A percentile compares a stretch with the other conserved stretches of the same genome.
These are phyloP conservation scores for Paramecium primaurelia DNA, from an alignment of 73 alveolate genomes.

Conservation along the genomic window DNA sequence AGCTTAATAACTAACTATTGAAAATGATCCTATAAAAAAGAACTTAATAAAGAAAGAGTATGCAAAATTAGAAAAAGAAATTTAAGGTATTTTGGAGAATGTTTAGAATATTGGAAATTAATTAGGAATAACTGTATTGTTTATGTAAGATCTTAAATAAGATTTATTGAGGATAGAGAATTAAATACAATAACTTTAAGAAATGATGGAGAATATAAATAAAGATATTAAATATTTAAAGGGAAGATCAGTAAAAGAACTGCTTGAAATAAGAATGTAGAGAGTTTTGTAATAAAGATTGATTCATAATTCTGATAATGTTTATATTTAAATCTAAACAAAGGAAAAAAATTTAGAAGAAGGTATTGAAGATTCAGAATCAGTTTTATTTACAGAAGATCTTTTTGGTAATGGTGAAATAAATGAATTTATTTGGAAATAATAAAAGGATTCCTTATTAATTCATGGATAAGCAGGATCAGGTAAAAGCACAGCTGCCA, in stretches of 20 bases:
- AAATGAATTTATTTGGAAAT: not conserved
- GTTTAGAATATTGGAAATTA: not conserved
- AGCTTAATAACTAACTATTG: not conserved
- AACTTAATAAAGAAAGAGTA: not conserved
- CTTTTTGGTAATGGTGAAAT: not conserved
- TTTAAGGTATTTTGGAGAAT: not conserved
- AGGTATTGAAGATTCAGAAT: not conserved
- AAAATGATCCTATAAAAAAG: not conserved
- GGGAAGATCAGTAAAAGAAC: not conserved
- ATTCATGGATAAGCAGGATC: constrained; percentile 30
- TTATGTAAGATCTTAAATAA: not conserved
- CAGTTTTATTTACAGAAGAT: not conserved
- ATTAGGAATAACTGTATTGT: not conserved
- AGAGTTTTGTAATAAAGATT: not conserved
- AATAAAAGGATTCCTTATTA: not conserved
- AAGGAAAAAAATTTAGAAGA: not conserved
- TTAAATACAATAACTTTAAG: not conserved
- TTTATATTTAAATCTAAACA: not conserved
- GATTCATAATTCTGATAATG: not conserved
- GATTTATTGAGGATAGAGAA: not conserved
- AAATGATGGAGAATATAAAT: not conserved
- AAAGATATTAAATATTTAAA: not conserved
- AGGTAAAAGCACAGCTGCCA: constrained; percentile 1
- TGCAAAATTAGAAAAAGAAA: not conserved
- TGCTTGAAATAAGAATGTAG: constrained; percentile 17